Evolutionary conservation across 352 stramenopile genomes (phyloP).

Genomic region (Phytophthora cryptogea): DNA sequence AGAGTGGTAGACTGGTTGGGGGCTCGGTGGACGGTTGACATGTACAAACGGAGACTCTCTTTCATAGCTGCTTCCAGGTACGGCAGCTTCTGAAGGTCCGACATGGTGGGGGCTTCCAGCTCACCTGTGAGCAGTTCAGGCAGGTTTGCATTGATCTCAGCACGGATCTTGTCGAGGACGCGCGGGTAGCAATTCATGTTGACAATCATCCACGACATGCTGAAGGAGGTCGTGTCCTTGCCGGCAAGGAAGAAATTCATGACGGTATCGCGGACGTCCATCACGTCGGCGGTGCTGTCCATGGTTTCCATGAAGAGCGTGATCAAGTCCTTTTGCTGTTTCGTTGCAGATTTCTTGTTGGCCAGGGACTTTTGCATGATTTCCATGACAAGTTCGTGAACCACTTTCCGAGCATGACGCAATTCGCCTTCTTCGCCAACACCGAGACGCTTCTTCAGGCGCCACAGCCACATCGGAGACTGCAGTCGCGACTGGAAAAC

Average conservation of each 20-base stretch:
- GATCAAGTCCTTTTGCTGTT: slow-evolving; percentile 44
- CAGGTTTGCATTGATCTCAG: slow-evolving; percentile 40
- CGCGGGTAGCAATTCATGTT: slow-evolving; percentile 57
- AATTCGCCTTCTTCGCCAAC: slow-evolving; percentile 38
- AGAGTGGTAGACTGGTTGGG: slow-evolving; percentile 52
- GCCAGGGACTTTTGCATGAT: slow-evolving; percentile 35
- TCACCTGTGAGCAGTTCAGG: slow-evolving; percentile 36
- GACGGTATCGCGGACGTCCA: slow-evolving; percentile 58
- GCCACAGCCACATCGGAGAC: slow-evolving; percentile 49
- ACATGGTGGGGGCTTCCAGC: slow-evolving; percentile 42
- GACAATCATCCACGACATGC: slow-evolving; percentile 61
- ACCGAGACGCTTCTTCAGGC: slow-evolving; percentile 38
- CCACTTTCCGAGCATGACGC: slow-evolving; percentile 26
- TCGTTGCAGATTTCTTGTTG: slow-evolving; percentile 16
- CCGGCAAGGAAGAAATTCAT: slow-evolving; percentile 73
- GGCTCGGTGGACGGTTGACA: slow-evolving; percentile 45
- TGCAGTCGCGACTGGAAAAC: slow-evolving; percentile 33
- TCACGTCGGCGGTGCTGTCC: slow-evolving; percentile 34
- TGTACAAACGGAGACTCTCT: slow-evolving; percentile 71
- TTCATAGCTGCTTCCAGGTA: slow-evolving; percentile 68
- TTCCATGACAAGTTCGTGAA: slow-evolving; percentile 41
- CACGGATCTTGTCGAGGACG: slow-evolving; percentile 44
- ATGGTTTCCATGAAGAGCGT: slow-evolving; percentile 51
- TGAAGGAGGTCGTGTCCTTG: slow-evolving; percentile 63
- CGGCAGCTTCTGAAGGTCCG: slow-evolving; percentile 53